Conservation (phyloP, 352 stramenopile species). For the Elongisporangium undulatum region DNA sequence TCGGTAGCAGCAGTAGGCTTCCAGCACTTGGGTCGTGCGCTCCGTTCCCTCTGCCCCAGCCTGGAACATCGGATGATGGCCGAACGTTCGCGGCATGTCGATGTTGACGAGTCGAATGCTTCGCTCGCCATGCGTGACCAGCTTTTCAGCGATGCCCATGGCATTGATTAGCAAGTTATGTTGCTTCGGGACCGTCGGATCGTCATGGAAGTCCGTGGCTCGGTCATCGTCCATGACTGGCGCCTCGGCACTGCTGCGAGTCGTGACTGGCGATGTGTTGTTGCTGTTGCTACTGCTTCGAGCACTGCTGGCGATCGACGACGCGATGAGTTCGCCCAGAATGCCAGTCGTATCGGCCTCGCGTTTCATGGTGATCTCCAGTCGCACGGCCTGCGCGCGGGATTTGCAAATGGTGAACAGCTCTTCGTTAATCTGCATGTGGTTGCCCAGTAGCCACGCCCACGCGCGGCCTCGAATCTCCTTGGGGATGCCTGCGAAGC, state of each 20-base stretch:
- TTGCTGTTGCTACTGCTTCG: constrained; percentile 8
- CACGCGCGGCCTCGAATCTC: constrained; percentile 75
- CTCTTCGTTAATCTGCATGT: constrained; percentile 82
- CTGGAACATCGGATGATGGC: constrained; percentile 76
- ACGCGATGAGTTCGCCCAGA: constrained; percentile 4
- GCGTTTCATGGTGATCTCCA: constrained; percentile 72
- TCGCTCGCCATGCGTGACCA: constrained; percentile 73
- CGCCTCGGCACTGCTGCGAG: constrained; percentile 2
- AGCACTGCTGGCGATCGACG: constrained; percentile 3
- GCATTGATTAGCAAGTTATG: constrained; percentile 60
- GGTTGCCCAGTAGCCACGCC: constrained; percentile 79
- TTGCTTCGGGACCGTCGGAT: constrained; percentile 2
- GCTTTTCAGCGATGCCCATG: constrained; percentile 73
- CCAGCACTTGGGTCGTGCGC: constrained; percentile 74
- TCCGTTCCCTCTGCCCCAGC: constrained; percentile 61
- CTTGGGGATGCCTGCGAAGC: constrained; percentile 81
- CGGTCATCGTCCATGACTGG: not conserved
- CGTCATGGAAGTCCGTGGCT: constrained; percentile 1
- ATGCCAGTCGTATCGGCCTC: constrained; percentile 27
- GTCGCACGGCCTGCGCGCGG: constrained; percentile 61
- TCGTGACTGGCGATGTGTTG: constrained; percentile 11
- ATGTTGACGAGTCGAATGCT: constrained; percentile 81
- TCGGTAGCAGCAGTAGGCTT: constrained; percentile 85
- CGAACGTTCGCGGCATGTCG: constrained; percentile 85
- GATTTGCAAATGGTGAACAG: constrained; percentile 80